Conservation (phyloP, 2,329 filamentous ascomycete genomes). For the Colletotrichum paranaense region DNA sequence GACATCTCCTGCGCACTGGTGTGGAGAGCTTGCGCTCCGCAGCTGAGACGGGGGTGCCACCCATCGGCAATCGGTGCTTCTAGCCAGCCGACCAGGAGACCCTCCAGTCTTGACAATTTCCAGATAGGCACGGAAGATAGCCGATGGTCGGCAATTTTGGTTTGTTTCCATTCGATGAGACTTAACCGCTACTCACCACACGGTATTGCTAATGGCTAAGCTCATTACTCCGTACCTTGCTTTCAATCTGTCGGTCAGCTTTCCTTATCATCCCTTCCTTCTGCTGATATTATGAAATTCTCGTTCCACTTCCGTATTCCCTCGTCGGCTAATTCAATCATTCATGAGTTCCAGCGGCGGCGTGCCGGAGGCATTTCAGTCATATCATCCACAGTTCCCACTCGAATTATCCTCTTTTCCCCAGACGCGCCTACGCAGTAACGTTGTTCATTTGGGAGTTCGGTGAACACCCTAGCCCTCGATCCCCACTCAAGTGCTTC, state of each 20-base stretch:
- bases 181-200: neutral
- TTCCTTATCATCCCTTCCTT: neutral
- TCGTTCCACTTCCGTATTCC: neutral
- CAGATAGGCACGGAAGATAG: constrained; percentile 2
- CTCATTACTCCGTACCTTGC: neutral
- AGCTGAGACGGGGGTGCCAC: neutral
- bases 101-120: neutral
- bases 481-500: constrained; percentile 15
- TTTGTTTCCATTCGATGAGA: constrained; percentile 7
- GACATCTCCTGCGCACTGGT: neutral
- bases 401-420: neutral
- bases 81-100: constrained; percentile 18
- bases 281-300: neutral
- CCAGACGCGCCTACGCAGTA: neutral
- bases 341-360: neutral
- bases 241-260: neutral
- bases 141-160: constrained; percentile 26
- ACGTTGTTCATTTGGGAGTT: neutral
- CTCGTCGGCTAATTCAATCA: neutral
- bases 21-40: neutral
- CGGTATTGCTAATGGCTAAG: neutral
- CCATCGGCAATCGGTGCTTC: constrained; percentile 25
- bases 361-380: no score
- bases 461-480: constrained; percentile 1
- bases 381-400: neutral